Percentiles rank a stretch among this genome's conserved stretches.
Conservation (phyloP, 805 yeast genomes). For the Vanderwaltozyma yarrowii region DNA sequence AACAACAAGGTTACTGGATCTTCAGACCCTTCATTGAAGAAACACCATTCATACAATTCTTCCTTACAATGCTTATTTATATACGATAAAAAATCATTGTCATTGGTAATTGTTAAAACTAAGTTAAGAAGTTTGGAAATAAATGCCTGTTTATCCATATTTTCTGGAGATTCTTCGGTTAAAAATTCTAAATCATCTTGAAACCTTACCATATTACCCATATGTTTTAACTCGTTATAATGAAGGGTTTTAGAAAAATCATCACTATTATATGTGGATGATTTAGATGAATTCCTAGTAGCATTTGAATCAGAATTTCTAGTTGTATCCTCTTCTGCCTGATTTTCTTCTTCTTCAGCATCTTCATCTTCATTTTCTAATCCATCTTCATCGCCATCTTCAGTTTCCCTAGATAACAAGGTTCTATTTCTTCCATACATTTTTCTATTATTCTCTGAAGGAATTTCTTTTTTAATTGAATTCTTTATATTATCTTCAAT, state of each 20-base stretch:
- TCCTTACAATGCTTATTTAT: conserved; percentile 9
- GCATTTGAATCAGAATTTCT: neutral
- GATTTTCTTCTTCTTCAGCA: conserved; percentile 8
- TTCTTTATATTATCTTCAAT: neutral
- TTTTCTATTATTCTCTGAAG: neutral
- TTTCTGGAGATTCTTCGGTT: conserved; percentile 8
- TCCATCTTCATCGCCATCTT: conserved; percentile 6
- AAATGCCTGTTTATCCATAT: conserved; percentile 1
- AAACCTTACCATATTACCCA: conserved; percentile 29
- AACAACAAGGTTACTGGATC: conserved; percentile 7
- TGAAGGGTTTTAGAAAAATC: conserved; percentile 10
- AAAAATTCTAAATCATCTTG: conserved; percentile 31
- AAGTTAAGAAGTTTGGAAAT: conserved; percentile 17
- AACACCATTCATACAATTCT: conserved; percentile 19
- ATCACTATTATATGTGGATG: neutral
- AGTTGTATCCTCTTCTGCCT: neutral
- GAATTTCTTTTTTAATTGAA: neutral
- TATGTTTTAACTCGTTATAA: conserved; percentile 21
- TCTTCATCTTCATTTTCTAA: neutral
- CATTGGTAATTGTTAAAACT: conserved; percentile 11
- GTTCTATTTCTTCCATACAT: conserved; percentile 1
- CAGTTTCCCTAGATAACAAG: conserved; percentile 10
- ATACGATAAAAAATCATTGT: conserved; percentile 11
- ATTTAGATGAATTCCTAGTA: neutral
- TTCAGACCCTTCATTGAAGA: neutral